Evolutionary conservation across 139 green algal genomes (phyloP), one percentile per base, ranked within the genome.

Genomic region (Eudorina sp.): DNA sequence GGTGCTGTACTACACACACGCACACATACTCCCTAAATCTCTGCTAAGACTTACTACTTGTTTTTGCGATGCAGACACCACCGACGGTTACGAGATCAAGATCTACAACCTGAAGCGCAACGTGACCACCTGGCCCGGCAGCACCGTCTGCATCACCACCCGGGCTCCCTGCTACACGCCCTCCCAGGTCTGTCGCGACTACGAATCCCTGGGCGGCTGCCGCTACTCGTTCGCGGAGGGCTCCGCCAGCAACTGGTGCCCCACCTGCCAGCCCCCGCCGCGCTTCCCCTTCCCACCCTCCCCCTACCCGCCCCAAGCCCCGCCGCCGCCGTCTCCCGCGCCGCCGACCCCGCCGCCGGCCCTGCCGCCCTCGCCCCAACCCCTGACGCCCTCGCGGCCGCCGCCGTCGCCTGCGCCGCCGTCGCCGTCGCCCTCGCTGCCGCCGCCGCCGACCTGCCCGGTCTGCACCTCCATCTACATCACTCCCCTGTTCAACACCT

Each of bases 81-180:
- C 19, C 41, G 11, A 9, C 19, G 70, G 70, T 1, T 79, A 79
- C 70, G 70, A 79, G 21, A 27, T 79, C 40, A 79, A 79, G 70
- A 53, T 79, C 21, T 79, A 79, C 40, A 79, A 79, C 41, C 70
- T 79, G 70, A 53, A 34, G 40, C 5, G 23, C 19, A 79, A 53
- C 19, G 16, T 29, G 7, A 43, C 40, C 9, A 79, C 70, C 7
- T 79, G 55, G 13, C 3, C 70, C 8, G 43, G 43, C 18, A 25
- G 19, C 31, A 55, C 11, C 5, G 36, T 79, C 23, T 79, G 70
- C 70, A 23, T 79, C 40, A 53, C 70, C 4, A 58, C 70, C 21
- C 70, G 40, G 1, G 23, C 23, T 34, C 40, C 70, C 23, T 79
- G 70, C 43, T 34, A 18, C 40, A 79, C 70, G 11, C 7, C 55